Percentiles rank a stretch among this genome's conserved stretches.
phyloP scores from a whole-genome alignment of 2,329 filamentous ascomycete species.

The Microsporum ferrugineum region DNA sequence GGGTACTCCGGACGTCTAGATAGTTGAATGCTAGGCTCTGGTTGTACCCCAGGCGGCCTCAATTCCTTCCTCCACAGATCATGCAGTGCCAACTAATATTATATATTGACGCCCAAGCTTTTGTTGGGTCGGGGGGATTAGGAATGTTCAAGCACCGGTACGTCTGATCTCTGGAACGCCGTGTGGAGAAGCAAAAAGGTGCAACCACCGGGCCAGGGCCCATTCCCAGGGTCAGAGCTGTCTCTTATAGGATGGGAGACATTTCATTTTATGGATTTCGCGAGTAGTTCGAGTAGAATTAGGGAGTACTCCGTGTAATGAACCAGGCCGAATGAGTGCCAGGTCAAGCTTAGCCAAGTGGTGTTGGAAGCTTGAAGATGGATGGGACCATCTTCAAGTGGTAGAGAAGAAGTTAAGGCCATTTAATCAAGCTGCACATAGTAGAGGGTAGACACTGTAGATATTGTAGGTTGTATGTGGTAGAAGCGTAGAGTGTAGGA shows the following conservation, averaged over 20 bases:
- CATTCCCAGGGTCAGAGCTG: not conserved
- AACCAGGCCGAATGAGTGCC: not conserved
- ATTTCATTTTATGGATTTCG: not conserved
- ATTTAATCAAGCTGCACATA: not conserved
- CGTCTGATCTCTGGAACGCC: slow-evolving; percentile 1
- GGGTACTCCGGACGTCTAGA: not conserved
- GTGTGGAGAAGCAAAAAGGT: not conserved
- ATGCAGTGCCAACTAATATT: slow-evolving; percentile 1
- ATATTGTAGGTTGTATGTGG: not conserved
- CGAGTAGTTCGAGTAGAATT: not conserved
- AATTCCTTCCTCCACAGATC: not conserved
- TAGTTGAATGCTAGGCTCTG: not conserved
- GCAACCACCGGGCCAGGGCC: not conserved
- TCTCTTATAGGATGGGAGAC: not conserved
- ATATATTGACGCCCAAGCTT: not conserved
- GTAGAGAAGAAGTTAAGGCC: no score
- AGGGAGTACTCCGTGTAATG: not conserved
- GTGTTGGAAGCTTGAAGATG: not conserved
- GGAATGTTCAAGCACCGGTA: not conserved
- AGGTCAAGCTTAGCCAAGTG: not conserved
- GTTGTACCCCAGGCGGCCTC: not conserved
- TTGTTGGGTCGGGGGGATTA: not conserved
- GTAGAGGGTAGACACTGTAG: not conserved
- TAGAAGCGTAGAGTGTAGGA: not conserved
- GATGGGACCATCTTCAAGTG: not conserved